Base-by-base conservation (phyloP, 2,329 filamentous ascomycete species). In the Botrytis deweyae region DNA sequence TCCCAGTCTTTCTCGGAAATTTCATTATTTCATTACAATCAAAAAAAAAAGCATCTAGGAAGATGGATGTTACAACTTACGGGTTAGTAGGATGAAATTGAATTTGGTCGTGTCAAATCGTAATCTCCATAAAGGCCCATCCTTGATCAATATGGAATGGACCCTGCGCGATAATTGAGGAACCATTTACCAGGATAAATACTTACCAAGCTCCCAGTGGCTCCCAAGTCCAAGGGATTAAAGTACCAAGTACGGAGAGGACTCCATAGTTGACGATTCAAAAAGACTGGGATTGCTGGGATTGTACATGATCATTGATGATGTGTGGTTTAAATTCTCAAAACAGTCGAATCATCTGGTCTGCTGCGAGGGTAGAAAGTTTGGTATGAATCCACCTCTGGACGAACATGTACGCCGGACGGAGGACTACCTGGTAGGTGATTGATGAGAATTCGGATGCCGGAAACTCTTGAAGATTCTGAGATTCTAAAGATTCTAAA, bases 1-100 rank as follows among this genome's bases (percentile, higher is more conserved):
- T 58, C 44, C 44, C 55, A 14, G 61, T 22, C 38, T 14, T 18
- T 42, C 14, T 65, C 44, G 61, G 61, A 58, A 22, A 66, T 66
- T 72, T 72, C 70, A 66, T 52, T 64, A 40, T 42, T 72, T 44
- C 59, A 72, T 33, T 55, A 58, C 58, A 70, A 38, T 68, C 58
- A 58, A 29, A 29, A 71, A 29, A 71, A 72, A 36, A 65, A 66
- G n/a, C 33, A 42, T 44, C n/a, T 42, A 33, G 67, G 55, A 70
- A 61, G 55, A 61, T 70, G 65, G 62, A 58, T 58, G 52, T 64
- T 64, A 40, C 62, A 64, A 67, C 46, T 68, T 68, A 55, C 46
- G 46, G 46, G 16, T 40, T 68, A 16, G 70, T 66, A 66, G 70
- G 70, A 65, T 71, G 69, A 72, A 65, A 55, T 55, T 55, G 52